These are phyloP conservation scores for Brasilioporus rufonigricans DNA, from an alignment of 768 basidiomycete species.

Conservation along the genomic window DNA sequence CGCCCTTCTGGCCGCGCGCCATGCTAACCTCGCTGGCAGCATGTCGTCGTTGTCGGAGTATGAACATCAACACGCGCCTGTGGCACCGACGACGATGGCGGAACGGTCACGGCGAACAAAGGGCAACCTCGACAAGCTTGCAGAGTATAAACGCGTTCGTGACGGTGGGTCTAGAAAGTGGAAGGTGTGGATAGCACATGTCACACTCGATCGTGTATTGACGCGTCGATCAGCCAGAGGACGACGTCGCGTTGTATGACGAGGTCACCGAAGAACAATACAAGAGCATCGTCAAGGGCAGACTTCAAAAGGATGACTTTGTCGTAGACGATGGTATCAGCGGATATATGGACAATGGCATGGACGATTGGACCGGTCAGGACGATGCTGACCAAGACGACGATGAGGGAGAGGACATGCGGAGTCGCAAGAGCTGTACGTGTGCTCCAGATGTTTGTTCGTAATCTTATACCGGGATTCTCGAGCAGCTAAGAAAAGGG, in stretches of 20 bases:
- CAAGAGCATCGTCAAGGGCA: constrained; percentile 73
- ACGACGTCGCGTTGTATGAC: constrained; percentile 78
- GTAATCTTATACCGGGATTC: constrained; percentile 6
- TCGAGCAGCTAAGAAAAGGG: constrained; percentile 29
- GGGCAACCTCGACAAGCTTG: constrained; percentile 42
- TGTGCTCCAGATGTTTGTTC: not conserved
- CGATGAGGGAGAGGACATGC: constrained; percentile 39
- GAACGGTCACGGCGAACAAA: constrained; percentile 30
- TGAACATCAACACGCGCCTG: constrained; percentile 27
- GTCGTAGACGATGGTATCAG: constrained; percentile 90
- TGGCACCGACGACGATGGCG: constrained; percentile 26
- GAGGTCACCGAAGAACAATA: constrained; percentile 91
- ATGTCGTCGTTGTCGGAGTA: constrained; percentile 32
- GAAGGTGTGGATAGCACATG: constrained; percentile 44
- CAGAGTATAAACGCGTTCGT: constrained; percentile 57
- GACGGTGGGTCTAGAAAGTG: constrained; percentile 57
- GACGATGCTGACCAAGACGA: constrained; percentile 56
- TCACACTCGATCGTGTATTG: constrained; percentile 8
- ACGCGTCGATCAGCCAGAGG: constrained; percentile 39
- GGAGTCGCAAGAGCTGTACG: constrained; percentile 43
- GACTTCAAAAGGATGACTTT: constrained; percentile 88
- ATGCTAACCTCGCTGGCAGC: constrained; percentile 45
- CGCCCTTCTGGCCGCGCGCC: constrained; percentile 40
- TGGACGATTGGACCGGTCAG: constrained; percentile 85
- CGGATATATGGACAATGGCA: constrained; percentile 94